A percentile compares a stretch with the other conserved stretches of the same genome.
Evolutionary conservation across 192 early-diverging fungal genomes (phyloP).

Genomic region (Gamsiella multidivaricata): DNA sequence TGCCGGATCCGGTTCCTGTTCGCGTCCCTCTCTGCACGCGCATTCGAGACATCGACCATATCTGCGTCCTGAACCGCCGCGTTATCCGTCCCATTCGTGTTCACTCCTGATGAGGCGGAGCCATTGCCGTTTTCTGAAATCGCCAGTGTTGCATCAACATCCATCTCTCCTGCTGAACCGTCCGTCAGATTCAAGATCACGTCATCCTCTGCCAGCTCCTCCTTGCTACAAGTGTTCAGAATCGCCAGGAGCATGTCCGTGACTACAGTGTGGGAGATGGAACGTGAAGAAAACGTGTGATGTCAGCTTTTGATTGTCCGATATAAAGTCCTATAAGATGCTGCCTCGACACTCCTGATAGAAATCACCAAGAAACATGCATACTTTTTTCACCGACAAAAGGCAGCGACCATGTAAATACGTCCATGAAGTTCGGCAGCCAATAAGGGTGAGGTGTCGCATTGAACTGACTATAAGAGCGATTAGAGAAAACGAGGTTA

Average conservation of each 20-base stretch:
- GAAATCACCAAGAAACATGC: slow-evolving; percentile 15
- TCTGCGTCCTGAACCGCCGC: slow-evolving; percentile 8
- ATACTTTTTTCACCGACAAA: slow-evolving; percentile 98
- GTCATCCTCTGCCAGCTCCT: slow-evolving; percentile 84
- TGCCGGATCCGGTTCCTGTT: slow-evolving; percentile 42
- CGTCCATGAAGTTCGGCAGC: slow-evolving; percentile 99
- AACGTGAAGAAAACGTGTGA: background rate
- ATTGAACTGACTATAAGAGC: slow-evolving; percentile 66
- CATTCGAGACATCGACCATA: slow-evolving; percentile 25
- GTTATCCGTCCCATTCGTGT: background rate
- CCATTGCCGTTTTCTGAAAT: slow-evolving; percentile 15
- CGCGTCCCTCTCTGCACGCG: slow-evolving; percentile 11
- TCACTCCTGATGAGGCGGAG: slow-evolving; percentile 7
- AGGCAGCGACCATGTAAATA: slow-evolving; percentile 96
- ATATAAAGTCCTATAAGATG: too few species aligned
- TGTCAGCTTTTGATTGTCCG: too few species aligned
- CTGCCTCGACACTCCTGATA: too few species aligned
- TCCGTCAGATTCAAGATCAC: slow-evolving; percentile 38
- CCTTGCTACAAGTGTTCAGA: slow-evolving; percentile 94
- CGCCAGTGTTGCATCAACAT: slow-evolving; percentile 27
- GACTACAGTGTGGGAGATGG: slow-evolving; percentile 61
- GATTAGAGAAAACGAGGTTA: background rate
- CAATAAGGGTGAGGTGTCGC: slow-evolving; percentile 97
- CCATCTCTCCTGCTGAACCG: slow-evolving; percentile 17
- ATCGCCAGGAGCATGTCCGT: slow-evolving; percentile 97